Base-by-base conservation (phyloP, 75 land plant species). In the Ceratopteris richardii region DNA sequence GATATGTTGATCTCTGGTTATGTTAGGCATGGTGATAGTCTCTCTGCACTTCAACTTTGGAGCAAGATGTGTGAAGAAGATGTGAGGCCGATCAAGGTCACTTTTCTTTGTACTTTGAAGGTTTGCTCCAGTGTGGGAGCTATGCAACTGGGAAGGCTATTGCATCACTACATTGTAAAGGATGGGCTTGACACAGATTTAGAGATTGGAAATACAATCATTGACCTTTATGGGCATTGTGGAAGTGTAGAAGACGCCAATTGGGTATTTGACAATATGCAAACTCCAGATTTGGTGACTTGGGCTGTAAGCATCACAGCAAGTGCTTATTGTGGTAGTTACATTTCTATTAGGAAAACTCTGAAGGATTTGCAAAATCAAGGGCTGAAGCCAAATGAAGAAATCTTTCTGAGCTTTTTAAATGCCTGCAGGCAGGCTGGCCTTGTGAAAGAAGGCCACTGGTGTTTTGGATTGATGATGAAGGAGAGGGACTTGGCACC, bases 351-450 rank as follows among this genome's bases (percentile, higher is more conserved):
- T 13, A 31, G 28, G 42, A 7, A 14, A 18, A 39, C 22, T 7
- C 23, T 58, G 3, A n/a, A 12, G 51, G 21, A n/a, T 1, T 9
- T 58, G 14, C 50, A 46, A 46, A 21, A 14, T 5, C 50, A 11
- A 18, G 73, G 81, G 22, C 19, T 61, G 29, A 56, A 27, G 10
- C 83, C 83, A 13, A 74, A 84, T 69, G 41, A 57, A 14, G 61
- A 70, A 41, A 71, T 69, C 17, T 68, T 77, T 44, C 48, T 59
- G 5, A 68, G 66, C 16, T 67, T 72, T 57, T 60, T 84, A 19
- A 55, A 44, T 42, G 83, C 88, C 44, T 84, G 88, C 50, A 71
- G 67, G 14, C 48, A 74, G 31, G 69, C 73, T 7, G 73, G 76
- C 19, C 42, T 80, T 39, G 64, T 77, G 31, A 61, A 69, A 36